phyloP scores from a whole-genome alignment of 1,284 basidiomycete genomes.

The Malassezia furfur region DNA sequence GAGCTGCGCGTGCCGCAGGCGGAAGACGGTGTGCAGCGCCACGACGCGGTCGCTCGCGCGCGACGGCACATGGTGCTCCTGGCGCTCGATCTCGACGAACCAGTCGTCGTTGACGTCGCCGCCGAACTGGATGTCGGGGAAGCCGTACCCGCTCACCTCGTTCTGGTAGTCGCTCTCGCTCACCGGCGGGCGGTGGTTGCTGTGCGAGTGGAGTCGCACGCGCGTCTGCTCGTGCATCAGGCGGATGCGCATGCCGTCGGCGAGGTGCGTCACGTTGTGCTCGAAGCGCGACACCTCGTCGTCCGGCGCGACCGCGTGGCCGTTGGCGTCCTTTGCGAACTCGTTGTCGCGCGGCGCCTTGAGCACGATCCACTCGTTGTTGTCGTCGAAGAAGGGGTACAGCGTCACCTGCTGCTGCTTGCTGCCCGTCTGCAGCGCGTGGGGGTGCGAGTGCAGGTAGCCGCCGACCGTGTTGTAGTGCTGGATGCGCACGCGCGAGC shows the following conservation, averaged over 20 bases:
- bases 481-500: conserved; percentile 71
- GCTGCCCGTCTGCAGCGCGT: conserved; percentile 64
- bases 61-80: conserved; percentile 50
- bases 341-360: conserved; percentile 56
- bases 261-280: conserved; percentile 57
- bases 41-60: conserved; percentile 52
- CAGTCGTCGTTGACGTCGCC: conserved; percentile 95
- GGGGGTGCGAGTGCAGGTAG: conserved; percentile 87
- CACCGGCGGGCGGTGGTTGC: conserved; percentile 75
- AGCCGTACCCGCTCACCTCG: conserved; percentile 88
- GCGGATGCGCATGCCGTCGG: conserved; percentile 65
- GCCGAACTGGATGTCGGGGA: conserved; percentile 21
- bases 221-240: conserved; percentile 71
- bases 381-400: conserved; percentile 86
- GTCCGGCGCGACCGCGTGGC: conserved; percentile 26
- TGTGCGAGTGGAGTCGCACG: conserved; percentile 87
- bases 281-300: conserved; percentile 31
- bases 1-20: conserved; percentile 71
- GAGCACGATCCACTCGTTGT: conserved; percentile 78
- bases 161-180: conserved; percentile 98
- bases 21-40: conserved; percentile 73
- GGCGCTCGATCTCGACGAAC: conserved; percentile 71
- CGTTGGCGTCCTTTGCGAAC: conserved; percentile 37
- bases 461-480: conserved; percentile 95
- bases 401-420: conserved; percentile 94